Conservation (phyloP, 352 stramenopile genomes). For the Pythium phragmitis region DNA sequence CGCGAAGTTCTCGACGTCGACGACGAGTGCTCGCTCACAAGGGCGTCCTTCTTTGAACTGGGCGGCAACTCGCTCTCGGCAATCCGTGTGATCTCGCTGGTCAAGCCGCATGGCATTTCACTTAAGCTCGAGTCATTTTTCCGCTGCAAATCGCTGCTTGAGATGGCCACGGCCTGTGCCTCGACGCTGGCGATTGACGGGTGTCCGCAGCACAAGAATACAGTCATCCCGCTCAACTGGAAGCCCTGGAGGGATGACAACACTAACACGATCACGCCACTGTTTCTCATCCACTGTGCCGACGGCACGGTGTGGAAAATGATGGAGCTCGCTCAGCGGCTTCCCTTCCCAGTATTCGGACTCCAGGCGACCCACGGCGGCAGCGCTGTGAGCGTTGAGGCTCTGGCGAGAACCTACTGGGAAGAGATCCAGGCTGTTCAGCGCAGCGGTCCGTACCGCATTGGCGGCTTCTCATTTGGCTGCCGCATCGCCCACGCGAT, state of each 20-base stretch:
- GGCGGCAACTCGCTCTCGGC: conserved; percentile 65
- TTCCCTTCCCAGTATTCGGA: conserved; percentile 40
- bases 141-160: conserved; percentile 34
- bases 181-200: conserved; percentile 10
- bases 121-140: conserved; percentile 52
- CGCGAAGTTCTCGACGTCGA: conserved; percentile 43
- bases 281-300: conserved; percentile 59
- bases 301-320: conserved; percentile 63
- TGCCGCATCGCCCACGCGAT: conserved; percentile 53
- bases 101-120: conserved; percentile 43
- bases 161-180: conserved; percentile 35
- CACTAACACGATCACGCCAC: conserved; percentile 1
- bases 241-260: conserved; percentile 2
- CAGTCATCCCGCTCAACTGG: conserved; percentile 44
- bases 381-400: conserved; percentile 29
- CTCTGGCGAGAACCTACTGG: conserved; percentile 43
- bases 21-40: conserved; percentile 26
- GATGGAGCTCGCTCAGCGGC: conserved; percentile 39
- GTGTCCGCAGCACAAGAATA: conserved; percentile 11
- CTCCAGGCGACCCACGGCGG: conserved; percentile 30
- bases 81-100: conserved; percentile 60
- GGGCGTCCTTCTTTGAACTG: conserved; percentile 62
- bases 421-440: conserved; percentile 33
- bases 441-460: conserved; percentile 33
- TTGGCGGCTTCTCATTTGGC: conserved; percentile 67